A percentile compares a stretch with the other conserved stretches of the same genome.
These are phyloP conservation scores for Rhizoctonia solani DNA, from an alignment of 1,284 basidiomycete genomes.

Conservation along the genomic window DNA sequence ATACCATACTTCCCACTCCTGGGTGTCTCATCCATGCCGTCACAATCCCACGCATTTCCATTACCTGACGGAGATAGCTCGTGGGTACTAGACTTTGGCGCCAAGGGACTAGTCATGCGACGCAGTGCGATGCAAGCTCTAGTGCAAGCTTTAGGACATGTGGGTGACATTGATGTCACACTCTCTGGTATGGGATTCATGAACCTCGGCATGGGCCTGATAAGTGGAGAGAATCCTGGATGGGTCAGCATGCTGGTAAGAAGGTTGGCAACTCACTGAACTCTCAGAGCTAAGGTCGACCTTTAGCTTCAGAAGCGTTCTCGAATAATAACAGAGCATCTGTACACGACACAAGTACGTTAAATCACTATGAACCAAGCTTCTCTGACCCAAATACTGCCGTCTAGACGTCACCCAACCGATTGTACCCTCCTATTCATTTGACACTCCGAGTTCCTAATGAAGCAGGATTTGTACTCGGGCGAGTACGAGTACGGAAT, in stretches of 20 bases:
- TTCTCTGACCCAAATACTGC: neutral
- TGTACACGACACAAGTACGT: constrained; percentile 17
- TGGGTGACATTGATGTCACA: neutral
- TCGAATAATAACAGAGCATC: neutral
- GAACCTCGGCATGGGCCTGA: constrained; percentile 21
- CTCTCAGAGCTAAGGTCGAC: neutral
- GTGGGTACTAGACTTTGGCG: constrained; percentile 26
- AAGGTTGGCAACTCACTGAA: neutral
- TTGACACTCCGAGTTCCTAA: constrained; percentile 20
- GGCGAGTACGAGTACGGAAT: constrained; percentile 28
- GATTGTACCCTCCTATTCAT: constrained; percentile 29
- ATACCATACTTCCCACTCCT: constrained; percentile 12
- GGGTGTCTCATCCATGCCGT: neutral
- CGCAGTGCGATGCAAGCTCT: constrained; percentile 23
- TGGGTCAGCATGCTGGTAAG: constrained; percentile 25
- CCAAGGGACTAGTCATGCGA: constrained; percentile 22
- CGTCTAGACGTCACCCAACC: constrained; percentile 4
- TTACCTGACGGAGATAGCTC: neutral
- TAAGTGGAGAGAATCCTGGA: constrained; percentile 10
- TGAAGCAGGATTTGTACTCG: constrained; percentile 36
- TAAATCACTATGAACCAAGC: neutral
- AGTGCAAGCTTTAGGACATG: constrained; percentile 18
- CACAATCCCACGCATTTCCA: neutral
- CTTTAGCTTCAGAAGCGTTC: neutral
- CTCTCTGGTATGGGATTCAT: constrained; percentile 12